Evolutionary conservation across 2,329 filamentous ascomycete genomes (phyloP), one percentile per base, ranked within the genome.

Genomic region (Xylariaceae sp.): DNA sequence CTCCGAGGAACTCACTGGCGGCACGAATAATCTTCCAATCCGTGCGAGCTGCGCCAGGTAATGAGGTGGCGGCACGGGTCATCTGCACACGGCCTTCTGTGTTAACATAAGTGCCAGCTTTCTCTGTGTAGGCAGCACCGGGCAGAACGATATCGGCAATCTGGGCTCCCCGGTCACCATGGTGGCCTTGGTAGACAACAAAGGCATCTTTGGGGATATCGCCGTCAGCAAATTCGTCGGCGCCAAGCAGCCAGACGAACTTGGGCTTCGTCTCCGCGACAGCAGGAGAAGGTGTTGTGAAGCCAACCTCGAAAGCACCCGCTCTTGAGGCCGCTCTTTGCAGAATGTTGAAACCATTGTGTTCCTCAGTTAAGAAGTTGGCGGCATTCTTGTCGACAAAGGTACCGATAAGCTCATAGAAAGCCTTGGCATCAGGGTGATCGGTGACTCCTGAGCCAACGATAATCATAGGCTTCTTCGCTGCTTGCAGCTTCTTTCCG

Each of bases 11-110:
- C 74, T 97, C 94, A 68, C 88, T 94, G 53, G 82, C 85, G 16
- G 94, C 94, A 61, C 94, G 89, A 64, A 99, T 85, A 67, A 99
- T 97, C 84, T 97, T 99, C 94, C 94, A 99, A 76, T 99, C 94
- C 60, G 94, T 92, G 68, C 94, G 85, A 53, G 92, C 85, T 49
- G 91, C 94, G 56, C 94, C 94, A 21, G 91, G 89, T 61, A 96
- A 80, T 43, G 88, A 88, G 36, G 91, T 95, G 29, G 94, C 94
- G 45, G 89, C 87, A 61, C 94, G 88, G 50, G 89, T 94, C 78
- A 96, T 87, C 76, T 99, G 94, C 19, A 94, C 90, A 65, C 94
- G 89, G 53, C 94, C 94, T 74, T 99, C 94, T 0, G 94, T 97
- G 83, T 97, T 99, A 75, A 99, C 84, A 68, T 95, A 99, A 42